Conservation (phyloP, 169 alveolate genomes). For the Plasmodium adleri region DNA sequence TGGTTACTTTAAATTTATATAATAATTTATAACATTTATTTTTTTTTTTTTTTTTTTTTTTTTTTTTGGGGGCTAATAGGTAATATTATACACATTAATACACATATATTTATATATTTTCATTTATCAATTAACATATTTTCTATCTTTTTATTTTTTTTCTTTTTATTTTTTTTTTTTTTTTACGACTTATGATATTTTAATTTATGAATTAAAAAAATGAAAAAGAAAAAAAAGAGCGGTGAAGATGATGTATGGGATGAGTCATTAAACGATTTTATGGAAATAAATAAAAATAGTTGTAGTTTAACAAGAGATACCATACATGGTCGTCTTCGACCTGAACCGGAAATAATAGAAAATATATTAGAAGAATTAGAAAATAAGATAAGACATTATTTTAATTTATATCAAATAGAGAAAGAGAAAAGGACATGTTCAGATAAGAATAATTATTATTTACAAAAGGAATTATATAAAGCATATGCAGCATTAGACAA, state of each 20-base stretch:
- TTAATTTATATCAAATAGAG: conserved; percentile 85
- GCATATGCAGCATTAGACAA: conserved; percentile 81
- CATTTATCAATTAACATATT: too few relatives aligned
- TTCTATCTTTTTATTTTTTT: too few relatives aligned
- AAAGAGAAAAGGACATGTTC: conserved; percentile 84
- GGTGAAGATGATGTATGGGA: conserved; percentile 27
- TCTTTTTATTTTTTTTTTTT: too few relatives aligned
- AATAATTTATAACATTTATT: background rate
- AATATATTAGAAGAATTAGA: conserved; percentile 88
- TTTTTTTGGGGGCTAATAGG: background rate
- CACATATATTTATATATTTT: too few relatives aligned
- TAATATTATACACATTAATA: background rate
- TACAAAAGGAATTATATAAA: conserved; percentile 84
- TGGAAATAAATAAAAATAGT: conserved; percentile 8
- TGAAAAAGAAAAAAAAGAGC: conserved; percentile 54
- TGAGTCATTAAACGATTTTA: conserved; percentile 25
- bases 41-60: background rate
- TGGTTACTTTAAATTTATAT: too few relatives aligned
- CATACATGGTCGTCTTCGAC: conserved; percentile 80
- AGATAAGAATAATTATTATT: conserved; percentile 85
- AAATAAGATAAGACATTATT: conserved; percentile 86
- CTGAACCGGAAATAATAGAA: conserved; percentile 88
- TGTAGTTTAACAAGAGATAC: conserved; percentile 78
- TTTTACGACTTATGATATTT: background rate
- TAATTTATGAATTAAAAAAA: background rate